These are phyloP conservation scores for Aspergillus versicolor DNA, from an alignment of 2,329 filamentous ascomycete species.

Conservation along the genomic window DNA sequence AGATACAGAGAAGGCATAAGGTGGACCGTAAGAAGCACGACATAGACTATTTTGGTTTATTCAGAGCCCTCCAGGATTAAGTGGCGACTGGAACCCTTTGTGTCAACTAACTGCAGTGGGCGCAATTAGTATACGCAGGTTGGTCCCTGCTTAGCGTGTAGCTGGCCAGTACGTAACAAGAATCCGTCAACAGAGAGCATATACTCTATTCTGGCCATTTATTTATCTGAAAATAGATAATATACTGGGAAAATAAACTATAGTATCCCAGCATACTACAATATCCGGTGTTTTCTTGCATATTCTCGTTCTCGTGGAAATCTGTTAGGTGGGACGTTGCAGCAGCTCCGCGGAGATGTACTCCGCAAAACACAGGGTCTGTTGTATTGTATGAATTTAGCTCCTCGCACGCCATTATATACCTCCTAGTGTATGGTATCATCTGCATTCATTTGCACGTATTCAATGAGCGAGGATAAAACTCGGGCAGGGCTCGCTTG, in stretches of 20 bases:
- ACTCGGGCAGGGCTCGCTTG: not conserved
- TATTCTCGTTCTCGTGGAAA: not conserved
- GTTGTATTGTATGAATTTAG: not conserved
- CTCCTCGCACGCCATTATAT: not conserved
- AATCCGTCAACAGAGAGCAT: not conserved
- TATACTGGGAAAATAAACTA: not conserved
- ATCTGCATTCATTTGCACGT: not conserved
- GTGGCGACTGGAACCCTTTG: too few species aligned
- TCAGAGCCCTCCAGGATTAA: too few species aligned
- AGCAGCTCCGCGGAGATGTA: not conserved
- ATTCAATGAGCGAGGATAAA: not conserved
- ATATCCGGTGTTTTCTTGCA: not conserved
- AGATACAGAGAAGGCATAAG: too few species aligned
- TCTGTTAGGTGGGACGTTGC: not conserved
- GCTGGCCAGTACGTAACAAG: not conserved
- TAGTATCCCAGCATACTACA: not conserved
- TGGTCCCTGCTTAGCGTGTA: not conserved
- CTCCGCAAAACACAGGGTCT: not conserved
- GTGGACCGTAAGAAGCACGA: too few species aligned
- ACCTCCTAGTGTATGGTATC: not conserved
- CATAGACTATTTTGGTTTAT: too few species aligned
- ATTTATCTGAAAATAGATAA: too few species aligned
- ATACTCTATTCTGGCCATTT: not conserved
- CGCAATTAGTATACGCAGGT: not conserved
- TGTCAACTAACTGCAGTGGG: not conserved